Evolutionary conservation across 2,329 filamentous ascomycete genomes (phyloP).

Genomic region (Passalora sequoiae): DNA sequence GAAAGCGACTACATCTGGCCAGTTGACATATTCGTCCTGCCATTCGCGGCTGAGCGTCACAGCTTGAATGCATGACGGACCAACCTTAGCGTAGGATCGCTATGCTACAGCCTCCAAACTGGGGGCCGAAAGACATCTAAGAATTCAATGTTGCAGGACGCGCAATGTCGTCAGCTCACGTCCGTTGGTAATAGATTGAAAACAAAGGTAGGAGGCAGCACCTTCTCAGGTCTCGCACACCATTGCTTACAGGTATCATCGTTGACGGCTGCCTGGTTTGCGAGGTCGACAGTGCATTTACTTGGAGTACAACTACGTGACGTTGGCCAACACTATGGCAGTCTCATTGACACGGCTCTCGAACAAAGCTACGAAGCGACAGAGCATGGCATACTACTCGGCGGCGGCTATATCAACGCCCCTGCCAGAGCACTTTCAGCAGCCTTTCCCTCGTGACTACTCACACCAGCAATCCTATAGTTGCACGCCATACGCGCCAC

Average conservation of each 20-base stretch:
- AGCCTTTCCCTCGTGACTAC: background rate
- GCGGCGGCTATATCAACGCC: slow-evolving; percentile 8
- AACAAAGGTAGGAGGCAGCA: slow-evolving; percentile 2
- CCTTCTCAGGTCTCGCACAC: too few species aligned
- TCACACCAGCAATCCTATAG: background rate
- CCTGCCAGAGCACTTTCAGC: slow-evolving; percentile 11
- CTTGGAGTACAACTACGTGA: too few species aligned
- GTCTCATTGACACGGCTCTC: slow-evolving; percentile 12
- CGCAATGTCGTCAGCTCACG: slow-evolving; percentile 5
- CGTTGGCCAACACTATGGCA: slow-evolving; percentile 17
- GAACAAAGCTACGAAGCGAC: slow-evolving; percentile 4
- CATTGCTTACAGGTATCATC: too few species aligned
- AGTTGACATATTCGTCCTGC: background rate
- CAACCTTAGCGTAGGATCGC: background rate
- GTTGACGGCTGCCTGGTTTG: background rate
- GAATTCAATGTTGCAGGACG: slow-evolving; percentile 2
- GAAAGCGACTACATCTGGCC: background rate
- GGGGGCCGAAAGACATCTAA: background rate
- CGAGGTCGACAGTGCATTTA: too few species aligned
- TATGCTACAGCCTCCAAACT: too few species aligned
- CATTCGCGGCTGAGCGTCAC: background rate
- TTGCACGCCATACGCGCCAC: slow-evolving; percentile 1
- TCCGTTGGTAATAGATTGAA: slow-evolving; percentile 1
- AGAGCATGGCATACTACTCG: slow-evolving; percentile 9
- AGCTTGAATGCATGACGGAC: background rate